Evolutionary conservation across 192 early-diverging fungal genomes (phyloP), one percentile per base, ranked within the genome.

Genomic region (Coemansia sp.): DNA sequence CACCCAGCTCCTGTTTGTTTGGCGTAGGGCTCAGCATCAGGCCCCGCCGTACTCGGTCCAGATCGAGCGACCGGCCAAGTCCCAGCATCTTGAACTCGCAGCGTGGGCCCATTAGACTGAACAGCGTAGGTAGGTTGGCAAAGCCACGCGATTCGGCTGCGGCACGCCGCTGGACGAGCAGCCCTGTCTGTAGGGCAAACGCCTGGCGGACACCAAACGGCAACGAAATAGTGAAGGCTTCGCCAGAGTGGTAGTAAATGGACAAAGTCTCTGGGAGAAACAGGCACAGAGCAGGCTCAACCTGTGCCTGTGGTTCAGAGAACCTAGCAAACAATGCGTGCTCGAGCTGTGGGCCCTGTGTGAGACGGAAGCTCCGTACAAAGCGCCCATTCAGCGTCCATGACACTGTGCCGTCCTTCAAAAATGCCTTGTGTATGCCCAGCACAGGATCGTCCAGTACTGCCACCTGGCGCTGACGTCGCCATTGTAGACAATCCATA

Each of bases 11-110:
- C n/a, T 20, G 18, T 10, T 30, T 45, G 9, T 61, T 4, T 4
- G 68, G 68, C 3, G 56, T 47, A 5, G 68, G 61, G 11, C 68
- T 64, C 20, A 72, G 44, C 12, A 72, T 20, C 34, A 60, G 21
- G 10, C 38, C 26, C 14, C 31, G 47, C 17, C 52, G 51, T 19
- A 43, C 29, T 12, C 42, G 44, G 22, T 64, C 43, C 23, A 54
- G 37, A 38, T 71, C 67, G 5, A 43, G 30, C 4, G 51, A 27
- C 0, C 51, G 52, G 20, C 53, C 50, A 7, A 72, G 29, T 7
- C 68, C 68, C 16, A 72, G 51, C 61, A 72, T 60, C 30, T 49
- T 74, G 22, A 74, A 74, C 40, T 74, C 64, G 34, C 59, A 41
- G 9, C 54, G 62, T 7, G 64, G 58, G 1, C 64, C 50, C 7